Evolutionary conservation across 768 basidiomycete genomes (phyloP).

Genomic region (Sporobolomyces roseus): DNA sequence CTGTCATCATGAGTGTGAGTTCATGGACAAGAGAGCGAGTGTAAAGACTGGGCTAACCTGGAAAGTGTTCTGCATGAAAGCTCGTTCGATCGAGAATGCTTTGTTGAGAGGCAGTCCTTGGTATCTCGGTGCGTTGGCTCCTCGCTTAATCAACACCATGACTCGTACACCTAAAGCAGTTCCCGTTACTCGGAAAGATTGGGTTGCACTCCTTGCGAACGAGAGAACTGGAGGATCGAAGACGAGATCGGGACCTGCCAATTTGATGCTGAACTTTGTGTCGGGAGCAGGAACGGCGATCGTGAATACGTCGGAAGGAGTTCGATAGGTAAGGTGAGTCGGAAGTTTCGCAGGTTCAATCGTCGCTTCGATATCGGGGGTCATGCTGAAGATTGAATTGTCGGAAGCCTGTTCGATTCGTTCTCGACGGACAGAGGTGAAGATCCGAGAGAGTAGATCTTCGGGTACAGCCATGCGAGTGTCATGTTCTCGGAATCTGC

Average conservation of each 20-base stretch:
- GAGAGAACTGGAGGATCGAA: conserved; percentile 82
- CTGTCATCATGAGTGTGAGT: not conserved
- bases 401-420: conserved; percentile 45
- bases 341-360: conserved; percentile 55
- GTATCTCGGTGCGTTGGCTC: conserved; percentile 77
- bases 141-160: conserved; percentile 76
- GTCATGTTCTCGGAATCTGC: conserved; percentile 77
- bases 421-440: conserved; percentile 63
- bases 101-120: conserved; percentile 73
- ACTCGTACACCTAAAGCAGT: conserved; percentile 73
- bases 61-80: conserved; percentile 96
- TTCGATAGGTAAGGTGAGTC: conserved; percentile 73
- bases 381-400: conserved; percentile 44
- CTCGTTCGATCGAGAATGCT: conserved; percentile 76
- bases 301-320: conserved; percentile 81
- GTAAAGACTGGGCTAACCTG: conserved; percentile 50
- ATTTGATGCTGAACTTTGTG: conserved; percentile 71
- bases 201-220: conserved; percentile 72
- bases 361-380: conserved; percentile 43
- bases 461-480: conserved; percentile 65
- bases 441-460: conserved; percentile 70
- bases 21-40: too few relatives aligned
- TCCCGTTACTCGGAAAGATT: conserved; percentile 87
- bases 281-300: conserved; percentile 82
- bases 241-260: conserved; percentile 78